Base-by-base conservation (phyloP, 768 basidiomycete species). In the Xanthoconium purpureum region DNA sequence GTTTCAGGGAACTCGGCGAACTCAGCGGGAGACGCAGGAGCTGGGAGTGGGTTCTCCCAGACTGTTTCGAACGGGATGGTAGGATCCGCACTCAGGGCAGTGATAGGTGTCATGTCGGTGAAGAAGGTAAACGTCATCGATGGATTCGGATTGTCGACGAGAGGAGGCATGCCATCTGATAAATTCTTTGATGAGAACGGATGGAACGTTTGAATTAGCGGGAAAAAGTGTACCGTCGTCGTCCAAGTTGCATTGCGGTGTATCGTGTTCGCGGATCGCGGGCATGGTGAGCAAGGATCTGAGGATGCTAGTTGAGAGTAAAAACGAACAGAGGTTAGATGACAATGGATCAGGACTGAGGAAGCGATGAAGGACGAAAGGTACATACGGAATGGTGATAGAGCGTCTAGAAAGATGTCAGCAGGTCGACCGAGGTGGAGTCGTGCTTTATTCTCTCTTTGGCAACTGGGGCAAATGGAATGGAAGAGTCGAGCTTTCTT, bases 121-220 rank as follows among this genome's bases (percentile, higher is more conserved):
- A 79, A 79, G 71, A 87, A 86, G n/a, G 84, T 85, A 71, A 81
- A 84, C 42, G 77, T 80, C 76, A 79, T 78, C 32, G 76, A 72
- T 57, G 78, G 74, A 62, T 72, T 74, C 57, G 79, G 80, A 65
- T 78, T 77, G 64, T 85, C 82, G 63, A 83, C 76, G 63, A 79
- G 74, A 38, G 78, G 74, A 9, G 79, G 79, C 77, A 80, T 79
- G 17, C 71, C 71, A 67, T 78, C 80, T 80, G 66, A 58, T 51
- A 46, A 44, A 56, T 36, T 18, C 32, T 18, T 47, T 37, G 52
- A 52, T 62, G 54, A 63, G 57, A 30, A 62, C 29, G 35, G 36
- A 32, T 33, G 18, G 46, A 24, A 20, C 5, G 54, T 10, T 33
- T 11, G 20, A n/a, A 43, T 18, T 33, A 32, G 28, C 4, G 24